These are phyloP conservation scores for Daldinia childiae DNA, from an alignment of 495 filamentous ascomycete genomes.

Conservation along the genomic window DNA sequence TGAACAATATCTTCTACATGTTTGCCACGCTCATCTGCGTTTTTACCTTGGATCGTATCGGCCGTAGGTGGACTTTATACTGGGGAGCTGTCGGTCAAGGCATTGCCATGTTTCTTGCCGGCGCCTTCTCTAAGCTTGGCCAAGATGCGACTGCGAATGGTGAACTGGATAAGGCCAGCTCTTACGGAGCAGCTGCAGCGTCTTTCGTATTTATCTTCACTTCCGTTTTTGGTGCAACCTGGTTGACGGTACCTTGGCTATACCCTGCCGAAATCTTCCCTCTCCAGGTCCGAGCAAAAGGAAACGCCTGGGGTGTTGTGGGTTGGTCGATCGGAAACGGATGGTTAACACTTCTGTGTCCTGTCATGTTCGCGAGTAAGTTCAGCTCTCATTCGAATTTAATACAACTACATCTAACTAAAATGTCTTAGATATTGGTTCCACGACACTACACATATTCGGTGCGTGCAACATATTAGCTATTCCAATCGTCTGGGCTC, in stretches of 20 bases:
- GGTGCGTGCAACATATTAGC: slow-evolving; percentile 69
- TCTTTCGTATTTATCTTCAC: slow-evolving; percentile 78
- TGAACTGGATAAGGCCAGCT: slow-evolving; percentile 52
- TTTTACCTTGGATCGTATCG: slow-evolving; percentile 74
- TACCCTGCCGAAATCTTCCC: slow-evolving; percentile 80
- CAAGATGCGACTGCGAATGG: slow-evolving; percentile 50
- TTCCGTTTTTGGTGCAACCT: slow-evolving; percentile 73
- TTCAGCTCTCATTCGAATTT: not conserved
- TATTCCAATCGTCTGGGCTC: slow-evolving; percentile 73
- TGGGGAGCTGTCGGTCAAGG: slow-evolving; percentile 73
- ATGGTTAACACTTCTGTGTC: slow-evolving; percentile 69
- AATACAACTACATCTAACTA: slow-evolving; percentile 16
- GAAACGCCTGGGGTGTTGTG: slow-evolving; percentile 79
- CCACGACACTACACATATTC: slow-evolving; percentile 75
- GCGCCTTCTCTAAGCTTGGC: slow-evolving; percentile 52
- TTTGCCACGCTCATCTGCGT: slow-evolving; percentile 67
- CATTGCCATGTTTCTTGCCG: slow-evolving; percentile 64
- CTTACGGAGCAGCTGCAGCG: slow-evolving; percentile 69
- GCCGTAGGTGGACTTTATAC: slow-evolving; percentile 72
- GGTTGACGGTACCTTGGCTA: slow-evolving; percentile 76
- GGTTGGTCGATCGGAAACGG: slow-evolving; percentile 80
- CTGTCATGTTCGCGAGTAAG: slow-evolving; percentile 65
- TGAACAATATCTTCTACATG: slow-evolving; percentile 75
- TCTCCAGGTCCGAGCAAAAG: slow-evolving; percentile 71
- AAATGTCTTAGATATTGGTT: slow-evolving; percentile 55